phyloP scores from a whole-genome alignment of 2,329 filamentous ascomycete species.

The Metarhizium anisopliae region DNA sequence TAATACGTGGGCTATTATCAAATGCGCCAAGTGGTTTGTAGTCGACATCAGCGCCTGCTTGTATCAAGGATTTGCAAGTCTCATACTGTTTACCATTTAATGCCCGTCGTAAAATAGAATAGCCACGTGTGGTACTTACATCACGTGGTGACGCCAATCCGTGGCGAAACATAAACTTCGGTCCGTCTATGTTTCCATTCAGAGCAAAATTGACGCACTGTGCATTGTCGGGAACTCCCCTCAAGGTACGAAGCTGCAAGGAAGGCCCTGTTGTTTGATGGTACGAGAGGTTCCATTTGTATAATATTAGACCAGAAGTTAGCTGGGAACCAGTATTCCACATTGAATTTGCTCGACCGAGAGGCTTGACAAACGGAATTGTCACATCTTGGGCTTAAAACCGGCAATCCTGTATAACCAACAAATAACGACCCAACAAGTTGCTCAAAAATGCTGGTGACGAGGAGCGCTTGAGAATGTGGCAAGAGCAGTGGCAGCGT shows the following conservation, averaged over 20 bases:
- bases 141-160: slow-evolving; percentile 10
- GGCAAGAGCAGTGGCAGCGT: not conserved
- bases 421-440: slow-evolving; percentile 19
- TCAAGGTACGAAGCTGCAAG: slow-evolving; percentile 18
- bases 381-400: slow-evolving; percentile 16
- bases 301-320: slow-evolving; percentile 20
- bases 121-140: slow-evolving; percentile 21
- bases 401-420: slow-evolving; percentile 18
- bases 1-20: slow-evolving; percentile 11
- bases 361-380: slow-evolving; percentile 12
- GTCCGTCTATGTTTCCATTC: slow-evolving; percentile 13
- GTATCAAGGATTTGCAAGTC: slow-evolving; percentile 18
- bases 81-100: slow-evolving; percentile 23
- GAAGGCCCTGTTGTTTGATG: slow-evolving; percentile 13
- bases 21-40: slow-evolving; percentile 13
- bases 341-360: slow-evolving; percentile 13
- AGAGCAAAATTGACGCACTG: slow-evolving; percentile 19
- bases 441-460: slow-evolving; percentile 13
- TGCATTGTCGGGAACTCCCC: slow-evolving; percentile 19
- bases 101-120: slow-evolving; percentile 23
- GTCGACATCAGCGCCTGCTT: slow-evolving; percentile 20
- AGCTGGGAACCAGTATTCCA: slow-evolving; percentile 24
- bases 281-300: slow-evolving; percentile 14
- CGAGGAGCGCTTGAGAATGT: slow-evolving; percentile 9
- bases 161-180: too few relatives aligned